These are phyloP conservation scores for Leccinum aurantiacum DNA, from an alignment of 768 basidiomycete genomes.

Conservation along the genomic window DNA sequence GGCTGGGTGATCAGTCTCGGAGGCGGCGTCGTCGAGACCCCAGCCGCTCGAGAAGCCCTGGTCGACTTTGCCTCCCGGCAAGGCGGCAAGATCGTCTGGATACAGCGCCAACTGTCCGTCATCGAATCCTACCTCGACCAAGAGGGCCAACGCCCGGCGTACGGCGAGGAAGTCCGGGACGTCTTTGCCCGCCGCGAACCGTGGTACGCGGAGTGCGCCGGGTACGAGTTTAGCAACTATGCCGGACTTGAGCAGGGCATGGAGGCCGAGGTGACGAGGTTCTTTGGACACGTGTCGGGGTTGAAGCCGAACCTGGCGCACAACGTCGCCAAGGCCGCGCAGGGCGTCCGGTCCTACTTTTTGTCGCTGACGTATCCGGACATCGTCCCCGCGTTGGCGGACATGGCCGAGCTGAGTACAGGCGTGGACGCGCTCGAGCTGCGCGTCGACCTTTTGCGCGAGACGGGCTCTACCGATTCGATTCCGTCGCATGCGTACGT, in stretches of 20 bases:
- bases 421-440: slow-evolving; percentile 93
- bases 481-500: slow-evolving; percentile 55
- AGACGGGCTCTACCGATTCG: too few relatives aligned
- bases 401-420: slow-evolving; percentile 69
- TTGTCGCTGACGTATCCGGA: slow-evolving; percentile 92
- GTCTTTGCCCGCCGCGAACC: slow-evolving; percentile 83
- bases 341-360: slow-evolving; percentile 81
- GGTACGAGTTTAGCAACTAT: slow-evolving; percentile 81
- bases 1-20: slow-evolving; percentile 86
- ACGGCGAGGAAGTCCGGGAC: slow-evolving; percentile 81
- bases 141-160: slow-evolving; percentile 81
- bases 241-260: slow-evolving; percentile 41
- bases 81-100: slow-evolving; percentile 78
- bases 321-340: slow-evolving; percentile 39
- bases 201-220: slow-evolving; percentile 83
- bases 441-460: slow-evolving; percentile 17
- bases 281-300: slow-evolving; percentile 88
- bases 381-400: slow-evolving; percentile 61
- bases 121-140: slow-evolving; percentile 77
- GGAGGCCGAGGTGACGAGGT: slow-evolving; percentile 66
- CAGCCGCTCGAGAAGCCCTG: slow-evolving; percentile 69
- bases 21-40: slow-evolving; percentile 91
- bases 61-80: slow-evolving; percentile 54
- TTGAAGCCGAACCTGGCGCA: slow-evolving; percentile 60
- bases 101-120: slow-evolving; percentile 77